A percentile compares a stretch with the other conserved stretches of the same genome.
phyloP scores from a whole-genome alignment of 2,329 filamentous ascomycete species.

The Akanthomyces muscarius region DNA sequence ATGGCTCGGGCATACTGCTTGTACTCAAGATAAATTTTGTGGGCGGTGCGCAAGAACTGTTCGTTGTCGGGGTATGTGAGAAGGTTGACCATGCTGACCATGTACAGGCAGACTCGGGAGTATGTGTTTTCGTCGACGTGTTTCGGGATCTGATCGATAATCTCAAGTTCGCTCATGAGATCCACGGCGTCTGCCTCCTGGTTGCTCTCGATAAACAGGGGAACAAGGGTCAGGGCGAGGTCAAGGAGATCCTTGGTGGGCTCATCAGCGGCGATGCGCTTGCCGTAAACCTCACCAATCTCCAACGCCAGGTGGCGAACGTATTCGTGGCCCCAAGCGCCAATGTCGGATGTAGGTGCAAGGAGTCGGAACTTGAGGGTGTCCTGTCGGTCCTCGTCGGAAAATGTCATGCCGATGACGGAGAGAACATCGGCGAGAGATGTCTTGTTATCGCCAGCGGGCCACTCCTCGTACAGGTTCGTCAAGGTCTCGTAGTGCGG shows the following conservation, averaged over 20 bases:
- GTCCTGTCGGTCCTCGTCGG: slow-evolving; percentile 91
- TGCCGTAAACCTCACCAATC: slow-evolving; percentile 90
- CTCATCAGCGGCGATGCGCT: slow-evolving; percentile 80
- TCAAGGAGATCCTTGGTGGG: slow-evolving; percentile 79
- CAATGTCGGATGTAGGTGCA: slow-evolving; percentile 85
- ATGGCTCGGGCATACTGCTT: slow-evolving; percentile 92
- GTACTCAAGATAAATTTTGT: slow-evolving; percentile 90
- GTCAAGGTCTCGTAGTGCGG: slow-evolving; percentile 91
- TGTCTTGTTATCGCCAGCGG: slow-evolving; percentile 77
- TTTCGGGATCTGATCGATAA: slow-evolving; percentile 85
- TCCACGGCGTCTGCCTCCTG: slow-evolving; percentile 98
- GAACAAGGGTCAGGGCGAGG: slow-evolving; percentile 78
- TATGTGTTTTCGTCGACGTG: slow-evolving; percentile 95
- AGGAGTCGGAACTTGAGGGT: slow-evolving; percentile 93
- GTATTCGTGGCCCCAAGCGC: slow-evolving; percentile 98
- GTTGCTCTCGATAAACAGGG: slow-evolving; percentile 94
- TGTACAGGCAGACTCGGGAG: slow-evolving; percentile 88
- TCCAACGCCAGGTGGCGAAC: slow-evolving; percentile 92
- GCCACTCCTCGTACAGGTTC: slow-evolving; percentile 86
- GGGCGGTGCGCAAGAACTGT: slow-evolving; percentile 86
- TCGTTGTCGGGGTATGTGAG: slow-evolving; percentile 98
- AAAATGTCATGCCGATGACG: slow-evolving; percentile 98
- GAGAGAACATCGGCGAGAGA: slow-evolving; percentile 92
- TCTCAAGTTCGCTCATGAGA: slow-evolving; percentile 93
- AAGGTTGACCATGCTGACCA: slow-evolving; percentile 98